A percentile compares a stretch with the other conserved stretches of the same genome.
These are phyloP conservation scores for Nicotiana noctiflora DNA, from an alignment of 257 asterid genomes.

Conservation along the genomic window DNA sequence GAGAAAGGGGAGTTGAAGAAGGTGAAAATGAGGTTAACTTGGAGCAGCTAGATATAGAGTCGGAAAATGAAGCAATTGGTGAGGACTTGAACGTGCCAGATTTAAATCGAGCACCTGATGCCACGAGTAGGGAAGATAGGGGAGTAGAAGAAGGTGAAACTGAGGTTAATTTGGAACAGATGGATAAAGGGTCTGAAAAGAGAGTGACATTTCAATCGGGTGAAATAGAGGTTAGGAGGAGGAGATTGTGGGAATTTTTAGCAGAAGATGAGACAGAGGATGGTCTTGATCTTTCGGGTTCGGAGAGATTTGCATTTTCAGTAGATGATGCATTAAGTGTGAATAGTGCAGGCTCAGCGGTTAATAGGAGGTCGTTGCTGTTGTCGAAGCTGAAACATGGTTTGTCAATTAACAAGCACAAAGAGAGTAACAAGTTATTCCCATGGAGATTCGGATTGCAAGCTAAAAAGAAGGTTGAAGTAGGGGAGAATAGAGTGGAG, in stretches of 20 bases:
- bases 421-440: slow-evolving; percentile 12
- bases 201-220: slow-evolving; percentile 16
- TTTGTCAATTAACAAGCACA: slow-evolving; percentile 16
- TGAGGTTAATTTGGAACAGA: neutral
- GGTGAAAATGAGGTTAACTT: slow-evolving; percentile 2
- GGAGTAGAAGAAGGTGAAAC: slow-evolving; percentile 1
- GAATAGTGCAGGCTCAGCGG: no score
- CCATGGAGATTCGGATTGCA: slow-evolving; percentile 22
- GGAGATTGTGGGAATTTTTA: slow-evolving; percentile 22
- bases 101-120: neutral
- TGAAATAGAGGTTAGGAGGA: slow-evolving; percentile 22
- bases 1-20: neutral
- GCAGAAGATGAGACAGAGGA: slow-evolving; percentile 23
- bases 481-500: slow-evolving; percentile 13
- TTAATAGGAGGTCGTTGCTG: no score
- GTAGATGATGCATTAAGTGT: no score
- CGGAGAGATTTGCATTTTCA: no score
- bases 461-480: slow-evolving; percentile 16
- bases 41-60: neutral
- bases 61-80: slow-evolving; percentile 14
- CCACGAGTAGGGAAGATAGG: slow-evolving; percentile 6
- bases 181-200: slow-evolving; percentile 9
- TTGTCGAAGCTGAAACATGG: slow-evolving; percentile 24
- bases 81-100: neutral
- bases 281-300: slow-evolving; percentile 27